phyloP scores from a whole-genome alignment of 2,329 filamentous ascomycete genomes.

The Mycosphaerelloides madeirae region DNA sequence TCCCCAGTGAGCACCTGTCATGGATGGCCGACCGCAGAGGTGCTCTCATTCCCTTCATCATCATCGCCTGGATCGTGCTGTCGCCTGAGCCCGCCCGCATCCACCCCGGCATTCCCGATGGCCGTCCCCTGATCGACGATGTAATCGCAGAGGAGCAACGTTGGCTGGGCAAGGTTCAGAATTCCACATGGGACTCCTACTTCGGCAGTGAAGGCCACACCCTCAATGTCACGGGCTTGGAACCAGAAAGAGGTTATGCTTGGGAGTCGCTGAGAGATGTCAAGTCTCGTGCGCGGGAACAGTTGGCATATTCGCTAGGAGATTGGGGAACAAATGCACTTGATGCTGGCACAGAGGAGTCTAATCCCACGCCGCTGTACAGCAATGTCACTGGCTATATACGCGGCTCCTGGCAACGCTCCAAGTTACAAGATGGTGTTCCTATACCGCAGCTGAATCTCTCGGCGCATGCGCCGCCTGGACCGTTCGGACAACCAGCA shows the following conservation, averaged over 20 bases:
- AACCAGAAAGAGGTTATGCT: constrained; percentile 66
- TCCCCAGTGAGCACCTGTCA: constrained; percentile 1
- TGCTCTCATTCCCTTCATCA: constrained; percentile 44
- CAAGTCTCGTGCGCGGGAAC: constrained; percentile 59
- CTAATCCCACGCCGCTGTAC: constrained; percentile 57
- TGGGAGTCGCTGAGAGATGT: constrained; percentile 71
- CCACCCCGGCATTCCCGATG: constrained; percentile 32
- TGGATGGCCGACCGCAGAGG: constrained; percentile 41
- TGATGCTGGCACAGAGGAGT: constrained; percentile 36
- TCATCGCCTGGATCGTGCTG: constrained; percentile 52
- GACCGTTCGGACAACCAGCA: constrained; percentile 57
- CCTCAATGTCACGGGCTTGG: constrained; percentile 65
- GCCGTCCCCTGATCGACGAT: constrained; percentile 44
- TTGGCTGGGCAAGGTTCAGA: constrained; percentile 47
- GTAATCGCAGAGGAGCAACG: constrained; percentile 49
- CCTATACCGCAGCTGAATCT: constrained; percentile 43
- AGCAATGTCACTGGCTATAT: constrained; percentile 73
- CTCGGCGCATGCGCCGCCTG: constrained; percentile 56
- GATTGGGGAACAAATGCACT: constrained; percentile 28
- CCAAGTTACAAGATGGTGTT: constrained; percentile 46
- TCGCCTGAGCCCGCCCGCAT: constrained; percentile 41
- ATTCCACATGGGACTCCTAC: constrained; percentile 46
- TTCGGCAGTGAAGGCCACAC: constrained; percentile 45
- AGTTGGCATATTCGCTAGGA: constrained; percentile 40
- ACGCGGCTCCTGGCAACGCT: constrained; percentile 69